Base-by-base conservation (phyloP, 208 protist species). In the Leishmania tarentolae region DNA sequence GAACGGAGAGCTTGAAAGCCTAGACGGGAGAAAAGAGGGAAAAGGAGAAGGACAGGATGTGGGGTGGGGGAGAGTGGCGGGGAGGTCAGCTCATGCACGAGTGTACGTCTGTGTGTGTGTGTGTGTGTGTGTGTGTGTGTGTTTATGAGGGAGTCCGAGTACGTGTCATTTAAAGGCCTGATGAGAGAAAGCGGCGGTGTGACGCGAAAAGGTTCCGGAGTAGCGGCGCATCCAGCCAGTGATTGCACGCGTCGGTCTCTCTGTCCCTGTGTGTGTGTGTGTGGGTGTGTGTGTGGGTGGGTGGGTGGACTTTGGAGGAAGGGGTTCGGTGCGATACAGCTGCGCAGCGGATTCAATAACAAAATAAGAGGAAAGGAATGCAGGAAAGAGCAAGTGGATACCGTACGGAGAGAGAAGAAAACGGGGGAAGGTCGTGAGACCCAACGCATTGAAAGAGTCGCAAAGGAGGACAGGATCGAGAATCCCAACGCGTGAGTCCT, bases 131-230 rank as follows among this genome's bases (percentile, higher is more conserved):
- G 56, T 6, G 56, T 0, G 15, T 6, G 56, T 61, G 2, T 5
- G 61, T 37, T 4, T 42, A 31, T 21, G 61, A 66, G 13, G 13
- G 61, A 21, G 24, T 21, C 61, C 13, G 7, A 11, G 57, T 75
- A 76, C 56, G 82, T 73, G 50, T 52, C 63, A 42, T 65, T 57
- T 57, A 47, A 69, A 73, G 37, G 69, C 35, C 52, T 46, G 46
- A 79, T 69, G 70, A 74, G 57, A n/a, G 37, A 40, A 82, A 84
- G 61, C 75, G 37, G 24, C 40, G 77, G 46, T n/a, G 76, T 31
- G 44, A 46, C 31, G 76, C 13, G 6, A 24, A 8, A 8, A 15
- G 44, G 68, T 73, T 19, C n/a, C 2, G 44, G 9, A 15, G 42
- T 73, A 47, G 2, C 15, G 42, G 11, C 1, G 40, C 40, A 75